These are phyloP conservation scores for Glycyrrhiza uralensis DNA, from an alignment of 306 rosid species.

Conservation along the genomic window DNA sequence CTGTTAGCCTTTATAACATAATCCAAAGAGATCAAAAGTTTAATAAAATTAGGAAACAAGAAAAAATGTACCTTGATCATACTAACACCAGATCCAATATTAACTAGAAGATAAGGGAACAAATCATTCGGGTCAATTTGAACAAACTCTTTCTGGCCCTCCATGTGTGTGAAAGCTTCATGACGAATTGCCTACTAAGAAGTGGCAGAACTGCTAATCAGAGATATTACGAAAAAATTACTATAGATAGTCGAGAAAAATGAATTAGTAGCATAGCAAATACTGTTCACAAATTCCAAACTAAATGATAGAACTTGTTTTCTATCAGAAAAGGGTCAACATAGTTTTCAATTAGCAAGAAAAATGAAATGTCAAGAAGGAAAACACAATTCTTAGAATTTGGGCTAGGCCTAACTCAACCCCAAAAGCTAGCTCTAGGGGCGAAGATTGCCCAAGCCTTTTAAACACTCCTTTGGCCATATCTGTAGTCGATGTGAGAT, in stretches of 20 bases:
- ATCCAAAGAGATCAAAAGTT: conserved; percentile 22
- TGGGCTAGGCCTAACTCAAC: too few species aligned
- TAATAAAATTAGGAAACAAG: conserved; percentile 15
- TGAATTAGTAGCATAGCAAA: not conserved
- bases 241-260: conserved; percentile 13
- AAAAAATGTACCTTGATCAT: conserved; percentile 76
- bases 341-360: conserved; percentile 11
- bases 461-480: too few species aligned
- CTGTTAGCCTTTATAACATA: conserved; percentile 10
- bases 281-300: conserved; percentile 23
- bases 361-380: conserved; percentile 16
- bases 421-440: too few species aligned
- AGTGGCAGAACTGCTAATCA: conserved; percentile 50
- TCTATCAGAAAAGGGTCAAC: not conserved
- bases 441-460: too few species aligned
- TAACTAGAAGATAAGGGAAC: conserved; percentile 96
- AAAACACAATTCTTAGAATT: too few species aligned
- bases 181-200: conserved; percentile 98
- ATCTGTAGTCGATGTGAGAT: too few species aligned
- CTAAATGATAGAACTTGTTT: conserved; percentile 6
- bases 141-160: conserved; percentile 88
- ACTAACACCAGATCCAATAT: conserved; percentile 98
- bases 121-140: conserved; percentile 91
- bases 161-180: conserved; percentile 99
- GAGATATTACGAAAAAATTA: conserved; percentile 14